phyloP scores from a whole-genome alignment of 2,329 filamentous ascomycete species.

The Colletotrichum phormii region DNA sequence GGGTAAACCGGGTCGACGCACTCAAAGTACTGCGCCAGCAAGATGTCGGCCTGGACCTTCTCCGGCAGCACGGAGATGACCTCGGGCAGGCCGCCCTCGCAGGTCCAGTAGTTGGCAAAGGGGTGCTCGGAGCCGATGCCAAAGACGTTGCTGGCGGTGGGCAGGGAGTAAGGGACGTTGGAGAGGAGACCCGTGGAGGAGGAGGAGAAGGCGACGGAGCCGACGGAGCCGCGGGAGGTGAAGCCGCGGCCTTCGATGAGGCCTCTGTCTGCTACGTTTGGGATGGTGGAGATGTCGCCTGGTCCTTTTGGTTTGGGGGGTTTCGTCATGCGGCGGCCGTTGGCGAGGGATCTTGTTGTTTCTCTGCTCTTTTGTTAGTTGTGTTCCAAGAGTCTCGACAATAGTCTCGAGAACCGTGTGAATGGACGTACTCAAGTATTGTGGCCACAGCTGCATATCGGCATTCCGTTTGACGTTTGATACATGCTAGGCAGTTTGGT shows the following conservation, averaged over 20 bases:
- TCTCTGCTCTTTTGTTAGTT: conserved; percentile 56
- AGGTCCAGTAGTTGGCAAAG: conserved; percentile 89
- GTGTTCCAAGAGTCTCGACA: neutral
- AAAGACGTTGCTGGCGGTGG: conserved; percentile 81
- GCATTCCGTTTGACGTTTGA: conserved; percentile 82
- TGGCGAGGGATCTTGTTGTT: conserved; percentile 65
- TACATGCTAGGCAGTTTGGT: conserved; percentile 75
- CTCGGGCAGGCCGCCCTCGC: conserved; percentile 78
- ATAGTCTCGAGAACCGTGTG: neutral
- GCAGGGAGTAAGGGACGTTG: conserved; percentile 77
- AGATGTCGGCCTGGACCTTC: conserved; percentile 79
- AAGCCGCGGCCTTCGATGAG: conserved; percentile 57
- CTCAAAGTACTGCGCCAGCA: conserved; percentile 73
- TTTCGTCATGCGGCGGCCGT: conserved; percentile 67
- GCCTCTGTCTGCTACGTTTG: conserved; percentile 68
- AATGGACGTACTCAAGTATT: conserved; percentile 73
- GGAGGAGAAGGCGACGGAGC: conserved; percentile 49
- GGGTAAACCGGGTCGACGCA: conserved; percentile 85
- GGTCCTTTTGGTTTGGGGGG: conserved; percentile 65
- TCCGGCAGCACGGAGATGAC: conserved; percentile 81
- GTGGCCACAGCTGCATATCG: conserved; percentile 82
- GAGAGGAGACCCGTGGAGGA: conserved; percentile 75
- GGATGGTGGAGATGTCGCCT: conserved; percentile 53
- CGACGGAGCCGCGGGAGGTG: conserved; percentile 60
- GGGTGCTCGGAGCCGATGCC: conserved; percentile 84